These are phyloP conservation scores for Candida arabinofermentans DNA, from an alignment of 805 yeast genomes.

Conservation along the genomic window DNA sequence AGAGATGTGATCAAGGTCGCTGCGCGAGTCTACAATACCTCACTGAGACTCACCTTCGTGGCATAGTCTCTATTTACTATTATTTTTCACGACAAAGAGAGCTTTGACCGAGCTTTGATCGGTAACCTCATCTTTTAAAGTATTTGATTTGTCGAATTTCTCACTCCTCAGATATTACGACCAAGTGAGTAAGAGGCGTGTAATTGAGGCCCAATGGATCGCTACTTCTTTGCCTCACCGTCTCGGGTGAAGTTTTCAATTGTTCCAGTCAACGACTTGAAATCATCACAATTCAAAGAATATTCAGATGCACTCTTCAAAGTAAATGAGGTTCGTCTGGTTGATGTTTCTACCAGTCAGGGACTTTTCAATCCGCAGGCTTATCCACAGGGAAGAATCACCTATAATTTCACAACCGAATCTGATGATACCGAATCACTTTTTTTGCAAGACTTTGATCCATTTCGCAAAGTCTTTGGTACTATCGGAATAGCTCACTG, in stretches of 20 bases:
- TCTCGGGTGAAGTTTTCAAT: slow-evolving; percentile 62
- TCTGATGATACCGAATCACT: slow-evolving; percentile 43
- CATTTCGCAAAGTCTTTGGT: slow-evolving; percentile 73
- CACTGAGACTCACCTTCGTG: no score
- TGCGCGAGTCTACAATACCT: no score
- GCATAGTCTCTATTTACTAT: no score
- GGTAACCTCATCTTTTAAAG: no score
- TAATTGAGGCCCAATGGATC: slow-evolving; percentile 27
- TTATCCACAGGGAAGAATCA: slow-evolving; percentile 72
- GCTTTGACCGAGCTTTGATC: no score
- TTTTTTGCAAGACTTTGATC: slow-evolving; percentile 84
- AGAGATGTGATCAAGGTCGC: no score
- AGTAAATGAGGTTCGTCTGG: slow-evolving; percentile 61
- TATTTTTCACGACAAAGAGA: no score
- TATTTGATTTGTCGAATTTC: background rate
- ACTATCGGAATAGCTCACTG: slow-evolving; percentile 44
- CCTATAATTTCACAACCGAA: slow-evolving; percentile 54
- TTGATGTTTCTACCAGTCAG: slow-evolving; percentile 68
- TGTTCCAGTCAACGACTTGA: slow-evolving; percentile 59
- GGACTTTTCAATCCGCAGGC: slow-evolving; percentile 79
- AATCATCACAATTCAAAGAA: slow-evolving; percentile 36
- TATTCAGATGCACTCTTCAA: slow-evolving; percentile 42
- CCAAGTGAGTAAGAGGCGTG: background rate
- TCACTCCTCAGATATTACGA: no score
- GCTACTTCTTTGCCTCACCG: slow-evolving; percentile 54